A percentile compares a stretch with the other conserved stretches of the same genome.
These are phyloP conservation scores for Themeda triandra DNA, from an alignment of 176 grass and related monocot genomes.

Conservation along the genomic window DNA sequence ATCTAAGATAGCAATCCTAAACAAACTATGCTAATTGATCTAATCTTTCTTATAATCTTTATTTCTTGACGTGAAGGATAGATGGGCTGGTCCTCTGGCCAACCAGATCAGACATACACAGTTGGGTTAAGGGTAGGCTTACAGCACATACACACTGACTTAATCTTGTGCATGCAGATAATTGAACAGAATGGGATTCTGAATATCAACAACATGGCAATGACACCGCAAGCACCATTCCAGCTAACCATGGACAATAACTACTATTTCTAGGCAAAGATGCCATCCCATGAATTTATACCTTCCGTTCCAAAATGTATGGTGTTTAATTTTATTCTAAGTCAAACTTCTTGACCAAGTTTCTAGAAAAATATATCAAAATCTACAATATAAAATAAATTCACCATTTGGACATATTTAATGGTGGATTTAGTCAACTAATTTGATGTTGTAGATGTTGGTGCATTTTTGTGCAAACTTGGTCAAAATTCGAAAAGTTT, in stretches of 20 bases:
- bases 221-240: slow-evolving; percentile 36
- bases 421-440: background rate
- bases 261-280: slow-evolving; percentile 25
- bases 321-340: background rate
- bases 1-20: no score
- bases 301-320: background rate
- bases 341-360: background rate
- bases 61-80: no score
- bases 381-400: background rate
- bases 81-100: no score
- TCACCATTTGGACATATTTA: background rate
- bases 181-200: slow-evolving; percentile 46
- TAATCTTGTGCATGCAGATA: slow-evolving; percentile 36
- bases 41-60: no score
- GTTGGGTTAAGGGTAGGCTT: background rate
- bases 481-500: background rate
- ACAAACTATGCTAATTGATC: no score
- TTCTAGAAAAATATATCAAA: background rate
- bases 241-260: slow-evolving; percentile 26
- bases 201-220: background rate
- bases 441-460: background rate
- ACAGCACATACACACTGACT: background rate
- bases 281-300: slow-evolving; percentile 2
- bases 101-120: background rate
- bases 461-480: background rate